These are phyloP conservation scores for Vigna mungo DNA, from an alignment of 306 rosid genomes.

Conservation along the genomic window DNA sequence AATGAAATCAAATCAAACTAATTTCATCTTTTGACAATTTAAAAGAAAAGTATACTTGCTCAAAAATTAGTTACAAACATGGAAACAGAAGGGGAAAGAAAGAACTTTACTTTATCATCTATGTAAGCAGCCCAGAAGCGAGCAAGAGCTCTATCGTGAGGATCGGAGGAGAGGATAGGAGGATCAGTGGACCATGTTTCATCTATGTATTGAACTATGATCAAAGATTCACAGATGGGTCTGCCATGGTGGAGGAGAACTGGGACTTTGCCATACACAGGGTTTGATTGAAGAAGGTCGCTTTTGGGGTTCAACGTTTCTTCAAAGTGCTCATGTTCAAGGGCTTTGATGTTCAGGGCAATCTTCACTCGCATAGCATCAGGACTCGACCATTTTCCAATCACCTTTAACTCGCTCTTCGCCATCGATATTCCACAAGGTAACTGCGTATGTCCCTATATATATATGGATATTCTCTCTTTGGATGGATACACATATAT, in stretches of 20 bases:
- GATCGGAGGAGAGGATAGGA: slow-evolving; percentile 61
- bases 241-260: slow-evolving; percentile 62
- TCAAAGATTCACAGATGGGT: slow-evolving; percentile 65
- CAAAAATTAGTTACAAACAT: no score
- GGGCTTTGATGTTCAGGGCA: slow-evolving; percentile 66
- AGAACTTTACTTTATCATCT: slow-evolving; percentile 58
- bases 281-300: slow-evolving; percentile 64
- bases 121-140: slow-evolving; percentile 66
- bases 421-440: slow-evolving; percentile 17
- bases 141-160: slow-evolving; percentile 59
- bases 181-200: slow-evolving; percentile 56
- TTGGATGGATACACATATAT: no score
- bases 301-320: slow-evolving; percentile 57
- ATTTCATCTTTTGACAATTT: not conserved
- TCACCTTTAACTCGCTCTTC: slow-evolving; percentile 52
- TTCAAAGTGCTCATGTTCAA: slow-evolving; percentile 52
- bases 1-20: not conserved
- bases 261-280: slow-evolving; percentile 62
- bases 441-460: no score
- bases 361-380: slow-evolving; percentile 56
- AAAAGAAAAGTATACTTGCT: not conserved
- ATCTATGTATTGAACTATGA: slow-evolving; percentile 66
- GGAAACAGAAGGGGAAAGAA: not conserved
- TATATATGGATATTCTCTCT: no score
- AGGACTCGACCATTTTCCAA: slow-evolving; percentile 68